Conservation (phyloP, 139 green algal species). For the Micractinium sp. region DNA sequence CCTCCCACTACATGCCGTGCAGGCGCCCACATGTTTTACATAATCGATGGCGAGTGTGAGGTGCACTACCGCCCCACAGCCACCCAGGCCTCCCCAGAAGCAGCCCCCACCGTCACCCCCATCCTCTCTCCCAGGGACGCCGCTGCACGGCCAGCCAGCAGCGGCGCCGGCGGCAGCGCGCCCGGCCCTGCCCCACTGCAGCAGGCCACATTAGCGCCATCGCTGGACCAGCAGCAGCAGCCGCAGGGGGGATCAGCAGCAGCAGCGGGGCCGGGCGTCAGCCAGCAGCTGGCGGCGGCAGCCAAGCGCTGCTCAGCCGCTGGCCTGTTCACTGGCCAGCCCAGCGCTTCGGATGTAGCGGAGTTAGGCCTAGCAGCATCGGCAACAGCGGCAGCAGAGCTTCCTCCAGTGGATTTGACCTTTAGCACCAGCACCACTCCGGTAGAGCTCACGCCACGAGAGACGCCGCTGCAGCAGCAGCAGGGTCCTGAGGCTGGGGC, state of each 20-base stretch:
- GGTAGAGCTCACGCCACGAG: neutral
- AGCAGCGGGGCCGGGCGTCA: neutral
- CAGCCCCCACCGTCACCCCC: neutral
- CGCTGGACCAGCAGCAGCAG: neutral
- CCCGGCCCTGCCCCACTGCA: neutral
- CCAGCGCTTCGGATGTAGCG: neutral
- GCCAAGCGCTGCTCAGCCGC: slow-evolving; percentile 2
- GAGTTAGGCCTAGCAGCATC: neutral
- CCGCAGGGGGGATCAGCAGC: neutral
- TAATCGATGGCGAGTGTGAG: slow-evolving; percentile 55
- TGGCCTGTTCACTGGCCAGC: neutral
- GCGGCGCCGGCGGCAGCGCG: neutral
- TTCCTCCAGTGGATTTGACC: no score
- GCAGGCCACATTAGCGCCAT: neutral
- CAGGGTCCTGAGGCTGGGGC: neutral
- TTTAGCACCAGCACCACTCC: no score
- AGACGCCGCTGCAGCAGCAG: neutral
- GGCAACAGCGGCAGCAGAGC: neutral
- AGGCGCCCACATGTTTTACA: slow-evolving; percentile 50
- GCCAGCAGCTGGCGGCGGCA: neutral
- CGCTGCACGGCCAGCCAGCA: no score
- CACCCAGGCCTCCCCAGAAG: neutral
- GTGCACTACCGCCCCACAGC: slow-evolving; percentile 41
- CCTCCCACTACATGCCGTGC: neutral
- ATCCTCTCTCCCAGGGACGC: neutral